Conservation (phyloP, 305 asterid species). For the Solanum hybrid region DNA sequence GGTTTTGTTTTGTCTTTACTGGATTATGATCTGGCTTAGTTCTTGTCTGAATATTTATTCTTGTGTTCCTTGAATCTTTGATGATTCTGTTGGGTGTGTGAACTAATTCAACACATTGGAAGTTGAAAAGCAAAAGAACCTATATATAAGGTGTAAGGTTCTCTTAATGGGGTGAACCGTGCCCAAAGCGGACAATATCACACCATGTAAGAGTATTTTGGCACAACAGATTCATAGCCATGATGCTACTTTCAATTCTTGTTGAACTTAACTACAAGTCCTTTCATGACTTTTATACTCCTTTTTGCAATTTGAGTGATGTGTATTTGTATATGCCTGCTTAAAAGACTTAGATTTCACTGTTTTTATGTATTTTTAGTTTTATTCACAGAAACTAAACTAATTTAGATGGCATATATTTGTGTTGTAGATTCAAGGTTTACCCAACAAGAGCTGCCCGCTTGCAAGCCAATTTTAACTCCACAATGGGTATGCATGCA, state of each 20-base stretch:
- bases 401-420: not conserved
- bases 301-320: not conserved
- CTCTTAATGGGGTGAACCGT: not conserved
- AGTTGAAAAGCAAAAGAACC: not conserved
- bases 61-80: not conserved
- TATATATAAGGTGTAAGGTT: not conserved
- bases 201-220: not conserved
- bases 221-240: not conserved
- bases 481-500: slow-evolving; percentile 60
- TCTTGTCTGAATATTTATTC: not conserved
- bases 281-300: not conserved
- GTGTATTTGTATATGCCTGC: not conserved
- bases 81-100: not conserved
- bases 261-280: not conserved
- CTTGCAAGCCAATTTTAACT: slow-evolving; percentile 81
- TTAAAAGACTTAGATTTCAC: not conserved
- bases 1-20: not conserved
- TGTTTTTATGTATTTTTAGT: not conserved
- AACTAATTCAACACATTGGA: not conserved
- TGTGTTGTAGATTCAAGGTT: slow-evolving; percentile 68
- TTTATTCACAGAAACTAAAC: not conserved
- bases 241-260: not conserved
- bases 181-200: not conserved
- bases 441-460: slow-evolving; percentile 90
- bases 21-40: not conserved